Evolutionary conservation across 805 yeast genomes (phyloP).

Genomic region (Pichia scutulata): DNA sequence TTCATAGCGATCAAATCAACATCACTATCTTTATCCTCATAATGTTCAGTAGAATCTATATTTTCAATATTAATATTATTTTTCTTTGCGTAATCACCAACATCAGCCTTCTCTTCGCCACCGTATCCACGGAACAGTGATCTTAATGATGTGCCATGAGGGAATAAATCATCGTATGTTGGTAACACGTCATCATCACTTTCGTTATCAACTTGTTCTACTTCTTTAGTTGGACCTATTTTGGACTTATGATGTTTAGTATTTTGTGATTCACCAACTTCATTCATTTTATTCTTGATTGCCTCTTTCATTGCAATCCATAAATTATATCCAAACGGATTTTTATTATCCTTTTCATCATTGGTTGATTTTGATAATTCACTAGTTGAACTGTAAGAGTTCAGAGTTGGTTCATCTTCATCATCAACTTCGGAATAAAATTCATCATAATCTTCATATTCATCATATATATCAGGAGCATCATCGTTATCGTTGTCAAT

Average conservation of each 20-base stretch:
- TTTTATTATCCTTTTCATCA: constrained; percentile 8
- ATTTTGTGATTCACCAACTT: constrained; percentile 3
- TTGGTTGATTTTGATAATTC: not conserved
- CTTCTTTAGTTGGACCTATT: not conserved
- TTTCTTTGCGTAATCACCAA: not conserved
- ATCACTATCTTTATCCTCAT: not conserved
- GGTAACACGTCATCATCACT: constrained; percentile 48
- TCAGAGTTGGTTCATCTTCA: not conserved
- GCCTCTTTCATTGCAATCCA: constrained; percentile 29
- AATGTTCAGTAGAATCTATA: not conserved
- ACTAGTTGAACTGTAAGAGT: not conserved
- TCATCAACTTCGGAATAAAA: constrained; percentile 10
- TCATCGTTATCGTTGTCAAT: not conserved
- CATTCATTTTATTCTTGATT: constrained; percentile 12
- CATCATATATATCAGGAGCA: constrained; percentile 4
- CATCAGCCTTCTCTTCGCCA: constrained; percentile 11
- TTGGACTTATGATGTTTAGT: not conserved
- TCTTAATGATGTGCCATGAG: constrained; percentile 33
- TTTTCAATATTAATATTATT: not conserved
- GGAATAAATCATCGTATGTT: constrained; percentile 69
- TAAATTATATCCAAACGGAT: constrained; percentile 19
- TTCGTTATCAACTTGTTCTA: not conserved
- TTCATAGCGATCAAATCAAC: constrained; percentile 20
- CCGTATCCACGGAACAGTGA: constrained; percentile 22
- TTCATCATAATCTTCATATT: constrained; percentile 6